These are phyloP conservation scores for Mycena alexandri DNA, from an alignment of 768 basidiomycete species.

Conservation along the genomic window DNA sequence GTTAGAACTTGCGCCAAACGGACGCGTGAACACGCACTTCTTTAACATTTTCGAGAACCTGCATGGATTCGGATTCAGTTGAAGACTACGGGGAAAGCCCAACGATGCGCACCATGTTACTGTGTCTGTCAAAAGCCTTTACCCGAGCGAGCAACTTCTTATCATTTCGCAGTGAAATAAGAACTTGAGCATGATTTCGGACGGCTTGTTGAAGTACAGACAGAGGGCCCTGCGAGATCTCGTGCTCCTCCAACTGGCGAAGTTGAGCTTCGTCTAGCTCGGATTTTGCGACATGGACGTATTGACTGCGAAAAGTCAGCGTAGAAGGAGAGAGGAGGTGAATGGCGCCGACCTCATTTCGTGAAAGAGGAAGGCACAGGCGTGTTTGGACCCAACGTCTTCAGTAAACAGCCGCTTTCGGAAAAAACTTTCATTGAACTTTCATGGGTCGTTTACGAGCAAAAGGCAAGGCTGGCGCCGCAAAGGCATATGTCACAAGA, in stretches of 20 bases:
- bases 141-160: conserved; percentile 96
- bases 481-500: conserved; percentile 92
- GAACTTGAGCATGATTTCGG: conserved; percentile 96
- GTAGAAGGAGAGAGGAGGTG: conserved; percentile 17
- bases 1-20: background rate
- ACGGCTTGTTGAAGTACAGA: conserved; percentile 98
- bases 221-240: conserved; percentile 97
- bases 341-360: conserved; percentile 33
- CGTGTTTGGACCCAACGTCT: background rate
- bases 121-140: conserved; percentile 98
- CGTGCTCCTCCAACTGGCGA: conserved; percentile 96
- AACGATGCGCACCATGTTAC: conserved; percentile 86
- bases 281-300: conserved; percentile 95
- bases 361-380: conserved; percentile 11
- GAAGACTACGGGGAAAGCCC: conserved; percentile 9
- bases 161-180: conserved; percentile 97
- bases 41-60: conserved; percentile 98
- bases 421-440: conserved; percentile 15
- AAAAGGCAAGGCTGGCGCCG: conserved; percentile 93
- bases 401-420: conserved; percentile 10
- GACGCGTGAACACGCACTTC: conserved; percentile 67
- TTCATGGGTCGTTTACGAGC: conserved; percentile 82
- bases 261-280: conserved; percentile 98
- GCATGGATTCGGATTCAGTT: conserved; percentile 26
- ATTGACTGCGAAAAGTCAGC: conserved; percentile 75